Evolutionary conservation across 2,329 filamentous ascomycete genomes (phyloP).

Genomic region (Escovopsis sp.): DNA sequence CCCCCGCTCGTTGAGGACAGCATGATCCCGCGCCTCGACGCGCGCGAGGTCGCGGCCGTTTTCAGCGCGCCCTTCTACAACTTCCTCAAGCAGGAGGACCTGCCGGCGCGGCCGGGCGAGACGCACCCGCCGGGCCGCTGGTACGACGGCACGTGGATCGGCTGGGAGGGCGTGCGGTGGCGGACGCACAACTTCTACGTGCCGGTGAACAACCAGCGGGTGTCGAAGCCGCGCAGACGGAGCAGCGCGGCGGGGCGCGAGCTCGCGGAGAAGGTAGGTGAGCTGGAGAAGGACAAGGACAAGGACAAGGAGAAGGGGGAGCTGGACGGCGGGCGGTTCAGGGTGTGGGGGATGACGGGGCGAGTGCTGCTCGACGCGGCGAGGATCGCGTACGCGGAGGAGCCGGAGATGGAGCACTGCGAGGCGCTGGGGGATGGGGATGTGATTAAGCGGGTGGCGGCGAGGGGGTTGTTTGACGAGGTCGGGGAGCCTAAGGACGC

Average conservation of each 20-base stretch:
- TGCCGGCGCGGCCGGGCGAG: constrained; percentile 26
- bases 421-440: constrained; percentile 36
- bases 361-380: constrained; percentile 81
- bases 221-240: constrained; percentile 41
- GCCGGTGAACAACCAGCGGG: constrained; percentile 55
- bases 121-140: constrained; percentile 44
- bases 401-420: constrained; percentile 70
- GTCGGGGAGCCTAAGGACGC: constrained; percentile 14
- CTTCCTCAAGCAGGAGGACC: constrained; percentile 53
- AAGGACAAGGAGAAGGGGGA: constrained; percentile 28
- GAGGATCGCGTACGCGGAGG: constrained; percentile 64
- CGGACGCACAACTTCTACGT: constrained; percentile 85
- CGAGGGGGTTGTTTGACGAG: constrained; percentile 33
- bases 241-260: constrained; percentile 19
- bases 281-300: constrained; percentile 28
- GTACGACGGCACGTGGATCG: constrained; percentile 75
- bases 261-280: constrained; percentile 24
- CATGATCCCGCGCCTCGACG: constrained; percentile 69
- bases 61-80: constrained; percentile 82
- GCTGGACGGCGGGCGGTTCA: constrained; percentile 45
- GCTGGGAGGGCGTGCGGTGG: constrained; percentile 70
- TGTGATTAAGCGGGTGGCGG: constrained; percentile 31
- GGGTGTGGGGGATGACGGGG: constrained; percentile 92
- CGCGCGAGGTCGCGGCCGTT: constrained; percentile 82
- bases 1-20: constrained; percentile 45